Conservation (phyloP, 2,329 filamentous ascomycete species). For the Berkeleyomyces basicola region DNA sequence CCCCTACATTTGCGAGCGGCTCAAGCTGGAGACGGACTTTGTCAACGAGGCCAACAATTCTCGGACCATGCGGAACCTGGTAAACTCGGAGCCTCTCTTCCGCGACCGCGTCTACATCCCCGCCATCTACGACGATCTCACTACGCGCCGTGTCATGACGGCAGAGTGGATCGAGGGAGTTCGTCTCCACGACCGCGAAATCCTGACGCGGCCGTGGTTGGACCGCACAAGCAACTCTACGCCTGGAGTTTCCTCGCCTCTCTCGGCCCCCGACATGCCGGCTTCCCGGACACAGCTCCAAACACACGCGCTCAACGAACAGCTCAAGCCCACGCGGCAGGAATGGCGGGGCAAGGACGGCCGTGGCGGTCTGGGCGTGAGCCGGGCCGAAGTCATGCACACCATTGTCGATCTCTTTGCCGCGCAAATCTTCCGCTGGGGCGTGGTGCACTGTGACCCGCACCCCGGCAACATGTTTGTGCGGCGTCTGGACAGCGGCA, state of each 20-base stretch:
- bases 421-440: constrained; percentile 98
- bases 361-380: constrained; percentile 69
- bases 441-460: constrained; percentile 87
- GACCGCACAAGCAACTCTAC: constrained; percentile 62
- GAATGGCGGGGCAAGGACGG: constrained; percentile 58
- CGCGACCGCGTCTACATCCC: constrained; percentile 77
- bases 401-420: constrained; percentile 93
- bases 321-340: constrained; percentile 63
- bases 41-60: constrained; percentile 80
- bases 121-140: constrained; percentile 65
- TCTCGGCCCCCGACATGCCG: constrained; percentile 35
- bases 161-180: constrained; percentile 97
- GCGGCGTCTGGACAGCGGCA: constrained; percentile 64
- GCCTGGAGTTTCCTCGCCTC: constrained; percentile 53
- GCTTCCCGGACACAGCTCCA: constrained; percentile 29
- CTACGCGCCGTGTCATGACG: constrained; percentile 69
- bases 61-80: constrained; percentile 62
- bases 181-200: constrained; percentile 77
- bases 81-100: constrained; percentile 59
- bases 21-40: constrained; percentile 89
- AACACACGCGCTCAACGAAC: constrained; percentile 36
- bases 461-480: constrained; percentile 97
- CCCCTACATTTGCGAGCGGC: constrained; percentile 82
- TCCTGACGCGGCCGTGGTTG: constrained; percentile 60
- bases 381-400: constrained; percentile 76